phyloP scores from a whole-genome alignment of 129 eudicot genomes.

The Mikania micrantha region DNA sequence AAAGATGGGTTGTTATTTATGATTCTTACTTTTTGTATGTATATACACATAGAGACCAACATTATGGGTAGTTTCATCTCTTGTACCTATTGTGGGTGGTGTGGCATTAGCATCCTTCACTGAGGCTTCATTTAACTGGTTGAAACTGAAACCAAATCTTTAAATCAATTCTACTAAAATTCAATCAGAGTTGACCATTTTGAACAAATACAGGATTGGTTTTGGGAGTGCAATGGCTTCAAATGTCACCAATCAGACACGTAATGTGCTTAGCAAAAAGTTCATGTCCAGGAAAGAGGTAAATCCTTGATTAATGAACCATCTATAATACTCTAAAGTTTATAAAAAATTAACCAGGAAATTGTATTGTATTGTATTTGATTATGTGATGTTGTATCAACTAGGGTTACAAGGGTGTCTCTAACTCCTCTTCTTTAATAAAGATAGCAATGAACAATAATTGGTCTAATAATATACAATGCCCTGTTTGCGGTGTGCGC shows the following conservation, averaged over 20 bases:
- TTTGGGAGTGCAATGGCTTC: conserved; percentile 97
- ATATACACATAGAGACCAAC: conserved; percentile 55
- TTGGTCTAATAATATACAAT: too few relatives aligned
- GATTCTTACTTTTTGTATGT: conserved; percentile 6
- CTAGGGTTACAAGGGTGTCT: too few relatives aligned
- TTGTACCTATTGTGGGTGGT: conserved; percentile 87
- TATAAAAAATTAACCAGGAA: too few relatives aligned
- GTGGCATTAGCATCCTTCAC: conserved; percentile 91
- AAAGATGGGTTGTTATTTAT: not conserved
- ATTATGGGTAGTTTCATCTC: conserved; percentile 68
- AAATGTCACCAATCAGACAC: conserved; percentile 81
- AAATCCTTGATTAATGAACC: not conserved
- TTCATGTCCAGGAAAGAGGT: conserved; percentile 79
- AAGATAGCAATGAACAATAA: too few relatives aligned
- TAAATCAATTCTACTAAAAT: not conserved
- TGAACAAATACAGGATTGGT: conserved; percentile 66
- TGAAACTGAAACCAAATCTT: not conserved
- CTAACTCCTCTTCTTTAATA: too few relatives aligned
- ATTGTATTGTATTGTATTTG: too few relatives aligned
- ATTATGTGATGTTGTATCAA: too few relatives aligned
- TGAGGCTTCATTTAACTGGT: conserved; percentile 93
- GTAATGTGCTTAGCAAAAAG: conserved; percentile 86
- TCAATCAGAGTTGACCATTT: conserved; percentile 7
- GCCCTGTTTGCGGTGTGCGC: too few relatives aligned
- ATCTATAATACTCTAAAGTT: not conserved